Conservation (phyloP, 306 rosid genomes). For the Cucurbita ficifolia region DNA sequence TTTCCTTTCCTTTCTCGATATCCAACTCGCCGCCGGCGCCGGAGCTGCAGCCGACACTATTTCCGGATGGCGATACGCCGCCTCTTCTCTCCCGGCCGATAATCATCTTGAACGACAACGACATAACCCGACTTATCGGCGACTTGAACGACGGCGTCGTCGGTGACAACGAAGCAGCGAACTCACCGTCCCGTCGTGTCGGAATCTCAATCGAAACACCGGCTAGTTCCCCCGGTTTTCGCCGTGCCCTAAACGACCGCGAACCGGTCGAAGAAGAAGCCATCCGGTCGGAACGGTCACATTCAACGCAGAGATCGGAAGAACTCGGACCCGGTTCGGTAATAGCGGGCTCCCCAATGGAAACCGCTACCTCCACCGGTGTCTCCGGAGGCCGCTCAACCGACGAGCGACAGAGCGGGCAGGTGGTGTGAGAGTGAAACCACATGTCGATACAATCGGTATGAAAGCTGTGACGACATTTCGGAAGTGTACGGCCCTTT, state of each 20-base stretch:
- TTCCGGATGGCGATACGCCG: constrained; percentile 30
- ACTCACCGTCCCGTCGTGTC: constrained; percentile 17
- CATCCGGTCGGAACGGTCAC: constrained; percentile 6
- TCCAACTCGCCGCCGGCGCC: constrained; percentile 22
- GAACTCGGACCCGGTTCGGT: constrained; percentile 26
- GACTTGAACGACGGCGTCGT: constrained; percentile 4
- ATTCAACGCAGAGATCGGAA: constrained; percentile 22
- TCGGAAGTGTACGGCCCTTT: constrained; percentile 54
- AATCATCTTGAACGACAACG: constrained; percentile 48
- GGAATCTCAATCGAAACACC: constrained; percentile 54
- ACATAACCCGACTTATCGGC: constrained; percentile 43
- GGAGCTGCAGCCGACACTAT: constrained; percentile 10
- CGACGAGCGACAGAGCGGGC: constrained; percentile 58
- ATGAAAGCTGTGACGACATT: constrained; percentile 62
- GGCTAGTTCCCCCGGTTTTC: constrained; percentile 25
- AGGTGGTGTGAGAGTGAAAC: constrained; percentile 67
- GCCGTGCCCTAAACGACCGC: constrained; percentile 24
- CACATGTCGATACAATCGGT: constrained; percentile 76
- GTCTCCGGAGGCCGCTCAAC: constrained; percentile 26
- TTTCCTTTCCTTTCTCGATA: constrained; percentile 28
- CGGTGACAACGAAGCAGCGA: not conserved
- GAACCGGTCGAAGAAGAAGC: constrained; percentile 12
- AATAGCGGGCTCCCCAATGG: constrained; percentile 8
- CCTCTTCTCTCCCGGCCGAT: constrained; percentile 37
- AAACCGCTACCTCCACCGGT: constrained; percentile 9